Conservation (phyloP, 176 grass and related monocot genomes). For the Miscanthus lutarioriparius region DNA sequence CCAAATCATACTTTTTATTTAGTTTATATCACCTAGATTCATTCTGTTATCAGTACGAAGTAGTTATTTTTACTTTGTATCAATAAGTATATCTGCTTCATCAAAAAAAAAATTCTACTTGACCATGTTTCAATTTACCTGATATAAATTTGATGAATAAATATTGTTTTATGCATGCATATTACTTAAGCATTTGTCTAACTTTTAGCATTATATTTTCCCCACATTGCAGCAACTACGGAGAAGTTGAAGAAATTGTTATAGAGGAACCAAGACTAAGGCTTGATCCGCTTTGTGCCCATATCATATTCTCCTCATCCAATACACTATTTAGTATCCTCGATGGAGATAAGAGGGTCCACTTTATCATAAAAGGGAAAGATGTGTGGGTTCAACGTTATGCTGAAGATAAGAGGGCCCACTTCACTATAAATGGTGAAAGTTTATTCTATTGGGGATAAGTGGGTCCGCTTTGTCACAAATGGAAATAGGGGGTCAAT, state of each 20-base stretch:
- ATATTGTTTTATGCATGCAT: not conserved
- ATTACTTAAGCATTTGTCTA: not conserved
- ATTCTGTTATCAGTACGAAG: not conserved
- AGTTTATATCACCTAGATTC: not conserved
- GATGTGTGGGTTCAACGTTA: not conserved
- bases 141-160: not conserved
- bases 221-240: not conserved
- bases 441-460: not conserved
- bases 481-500: too few relatives aligned
- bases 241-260: not conserved
- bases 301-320: not conserved
- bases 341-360: not conserved
- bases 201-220: not conserved
- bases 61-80: not conserved
- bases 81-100: not conserved
- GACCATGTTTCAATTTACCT: not conserved
- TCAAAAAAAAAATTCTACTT: not conserved
- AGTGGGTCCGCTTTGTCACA: not conserved
- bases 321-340: not conserved
- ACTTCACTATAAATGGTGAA: not conserved
- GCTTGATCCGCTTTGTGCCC: not conserved
- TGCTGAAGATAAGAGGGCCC: not conserved
- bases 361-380: not conserved
- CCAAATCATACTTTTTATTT: not conserved
- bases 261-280: not conserved